These are phyloP conservation scores for Lipomyces orientalis DNA, from an alignment of 805 yeast species.

Conservation along the genomic window DNA sequence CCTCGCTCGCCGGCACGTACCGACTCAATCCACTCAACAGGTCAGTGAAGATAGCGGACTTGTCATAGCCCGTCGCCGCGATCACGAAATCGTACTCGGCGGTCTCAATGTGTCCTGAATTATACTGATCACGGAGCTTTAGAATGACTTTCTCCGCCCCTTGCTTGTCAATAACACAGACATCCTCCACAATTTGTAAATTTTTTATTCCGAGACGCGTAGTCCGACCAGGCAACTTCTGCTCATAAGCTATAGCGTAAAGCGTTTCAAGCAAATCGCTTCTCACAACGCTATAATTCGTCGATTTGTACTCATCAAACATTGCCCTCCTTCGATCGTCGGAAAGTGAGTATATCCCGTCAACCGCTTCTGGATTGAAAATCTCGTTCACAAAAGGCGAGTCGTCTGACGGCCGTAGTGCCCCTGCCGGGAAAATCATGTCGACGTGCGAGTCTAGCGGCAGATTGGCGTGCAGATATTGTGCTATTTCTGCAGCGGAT, in stretches of 20 bases:
- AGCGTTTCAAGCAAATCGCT: conserved; percentile 36
- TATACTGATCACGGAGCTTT: conserved; percentile 4
- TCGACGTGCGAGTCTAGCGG: conserved; percentile 28
- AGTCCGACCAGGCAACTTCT: conserved; percentile 35
- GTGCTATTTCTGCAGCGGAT: conserved; percentile 41
- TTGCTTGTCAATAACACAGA: conserved; percentile 3
- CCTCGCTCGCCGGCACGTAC: conserved; percentile 1
- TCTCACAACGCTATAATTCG: conserved; percentile 42
- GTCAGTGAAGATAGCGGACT: background rate
- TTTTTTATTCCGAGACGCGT: conserved; percentile 22
- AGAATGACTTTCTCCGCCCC: conserved; percentile 14
- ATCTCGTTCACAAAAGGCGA: conserved; percentile 43
- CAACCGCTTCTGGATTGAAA: conserved; percentile 41
- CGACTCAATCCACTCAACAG: conserved; percentile 15
- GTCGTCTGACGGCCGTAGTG: conserved; percentile 41
- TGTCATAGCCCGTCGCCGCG: conserved; percentile 40
- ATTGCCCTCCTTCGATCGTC: conserved; percentile 12
- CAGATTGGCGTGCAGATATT: conserved; percentile 18
- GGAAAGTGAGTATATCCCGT: conserved; percentile 29
- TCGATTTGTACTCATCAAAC: conserved; percentile 28
- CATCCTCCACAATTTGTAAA: conserved; percentile 19
- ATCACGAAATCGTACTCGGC: conserved; percentile 33
- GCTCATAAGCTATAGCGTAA: conserved; percentile 34
- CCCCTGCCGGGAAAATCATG: conserved; percentile 34
- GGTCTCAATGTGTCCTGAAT: background rate